phyloP scores from a whole-genome alignment of 257 asterid genomes.

The Orobanche coerulescens region DNA sequence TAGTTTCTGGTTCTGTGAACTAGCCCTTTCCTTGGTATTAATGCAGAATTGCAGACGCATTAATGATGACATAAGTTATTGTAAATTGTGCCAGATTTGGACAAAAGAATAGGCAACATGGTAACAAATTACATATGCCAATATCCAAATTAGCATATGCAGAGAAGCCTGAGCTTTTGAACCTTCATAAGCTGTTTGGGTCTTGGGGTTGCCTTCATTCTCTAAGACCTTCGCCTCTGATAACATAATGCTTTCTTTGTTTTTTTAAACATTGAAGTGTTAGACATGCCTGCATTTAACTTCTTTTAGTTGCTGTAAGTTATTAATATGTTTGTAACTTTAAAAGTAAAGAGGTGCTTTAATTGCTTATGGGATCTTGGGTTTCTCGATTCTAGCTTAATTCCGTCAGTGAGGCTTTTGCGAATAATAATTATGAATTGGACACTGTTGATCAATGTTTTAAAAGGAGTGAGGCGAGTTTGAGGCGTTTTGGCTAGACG shows the following conservation, averaged over 20 bases:
- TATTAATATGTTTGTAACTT: background rate
- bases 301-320: background rate
- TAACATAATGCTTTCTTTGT: background rate
- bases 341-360: background rate
- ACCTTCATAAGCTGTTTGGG: background rate
- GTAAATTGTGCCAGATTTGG: background rate
- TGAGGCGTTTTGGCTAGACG: too few species aligned
- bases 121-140: background rate
- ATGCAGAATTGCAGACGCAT: too few species aligned
- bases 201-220: background rate
- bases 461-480: too few species aligned
- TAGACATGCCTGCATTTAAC: background rate
- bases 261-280: background rate
- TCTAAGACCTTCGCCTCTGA: background rate
- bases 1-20: background rate
- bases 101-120: background rate
- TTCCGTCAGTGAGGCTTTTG: background rate
- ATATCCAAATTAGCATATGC: background rate
- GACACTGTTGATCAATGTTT: background rate
- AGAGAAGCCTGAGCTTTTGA: background rate
- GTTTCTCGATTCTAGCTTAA: background rate
- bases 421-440: background rate
- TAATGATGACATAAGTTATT: background rate
- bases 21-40: background rate
- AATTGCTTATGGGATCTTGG: background rate